These are phyloP conservation scores for Orbilia ellipsospora DNA, from an alignment of 2,329 filamentous ascomycete genomes.

Conservation along the genomic window DNA sequence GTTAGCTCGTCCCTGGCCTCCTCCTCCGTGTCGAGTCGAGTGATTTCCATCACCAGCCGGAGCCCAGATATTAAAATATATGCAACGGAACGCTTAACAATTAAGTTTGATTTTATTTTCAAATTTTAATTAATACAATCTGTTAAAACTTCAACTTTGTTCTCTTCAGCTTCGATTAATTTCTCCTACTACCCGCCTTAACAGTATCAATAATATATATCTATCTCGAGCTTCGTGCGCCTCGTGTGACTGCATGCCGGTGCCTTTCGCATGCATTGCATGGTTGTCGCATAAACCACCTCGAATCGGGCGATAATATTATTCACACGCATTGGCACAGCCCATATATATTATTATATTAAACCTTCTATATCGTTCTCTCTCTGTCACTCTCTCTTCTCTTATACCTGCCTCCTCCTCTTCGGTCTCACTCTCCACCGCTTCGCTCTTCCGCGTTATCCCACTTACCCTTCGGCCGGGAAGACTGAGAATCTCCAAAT, in stretches of 20 bases:
- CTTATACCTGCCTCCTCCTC: neutral
- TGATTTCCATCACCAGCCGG: neutral
- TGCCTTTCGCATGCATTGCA: neutral
- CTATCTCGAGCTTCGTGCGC: too few relatives aligned
- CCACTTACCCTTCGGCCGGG: too few relatives aligned
- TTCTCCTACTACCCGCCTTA: neutral
- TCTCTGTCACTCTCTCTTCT: conserved; percentile 1
- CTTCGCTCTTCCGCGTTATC: too few relatives aligned
- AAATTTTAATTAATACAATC: too few relatives aligned
- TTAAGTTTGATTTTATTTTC: too few relatives aligned
- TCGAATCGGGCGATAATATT: conserved; percentile 33
- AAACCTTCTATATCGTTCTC: conserved; percentile 20
- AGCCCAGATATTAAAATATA: conserved; percentile 1
- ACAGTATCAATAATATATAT: neutral
- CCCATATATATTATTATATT: too few relatives aligned
- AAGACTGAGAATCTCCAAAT: too few relatives aligned
- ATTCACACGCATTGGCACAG: neutral
- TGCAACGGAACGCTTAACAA: too few relatives aligned
- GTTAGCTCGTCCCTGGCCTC: too few relatives aligned
- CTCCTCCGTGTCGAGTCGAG: neutral
- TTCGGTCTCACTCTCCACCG: neutral
- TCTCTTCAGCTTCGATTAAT: neutral
- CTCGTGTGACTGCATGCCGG: too few relatives aligned
- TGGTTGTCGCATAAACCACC: conserved; percentile 24
- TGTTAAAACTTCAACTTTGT: neutral